These are phyloP conservation scores for Hibiscus trionum DNA, from an alignment of 345 rosid species.

Conservation along the genomic window DNA sequence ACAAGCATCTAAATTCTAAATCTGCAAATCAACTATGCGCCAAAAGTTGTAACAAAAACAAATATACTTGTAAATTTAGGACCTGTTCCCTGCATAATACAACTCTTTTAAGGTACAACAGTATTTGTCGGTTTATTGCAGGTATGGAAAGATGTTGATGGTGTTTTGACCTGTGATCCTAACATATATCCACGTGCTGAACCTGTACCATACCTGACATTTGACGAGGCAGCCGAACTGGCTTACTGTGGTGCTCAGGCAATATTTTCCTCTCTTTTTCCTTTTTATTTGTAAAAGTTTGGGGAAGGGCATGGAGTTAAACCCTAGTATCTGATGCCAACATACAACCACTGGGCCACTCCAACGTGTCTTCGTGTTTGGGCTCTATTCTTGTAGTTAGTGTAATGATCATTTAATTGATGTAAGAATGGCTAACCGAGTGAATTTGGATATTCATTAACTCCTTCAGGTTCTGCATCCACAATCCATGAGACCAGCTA, in stretches of 20 bases:
- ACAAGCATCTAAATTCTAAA: background rate
- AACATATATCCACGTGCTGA: conserved; percentile 62
- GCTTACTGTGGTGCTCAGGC: conserved; percentile 99
- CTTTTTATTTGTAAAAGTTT: too few species aligned
- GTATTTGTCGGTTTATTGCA: conserved; percentile 18
- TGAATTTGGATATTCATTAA: conserved; percentile 7
- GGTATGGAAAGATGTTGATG: conserved; percentile 99
- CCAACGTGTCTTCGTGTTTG: background rate
- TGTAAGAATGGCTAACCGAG: background rate
- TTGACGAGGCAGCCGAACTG: conserved; percentile 98
- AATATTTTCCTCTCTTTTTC: conserved; percentile 1
- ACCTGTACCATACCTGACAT: conserved; percentile 84
- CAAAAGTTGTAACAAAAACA: background rate
- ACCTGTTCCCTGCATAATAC: background rate
- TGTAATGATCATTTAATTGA: background rate
- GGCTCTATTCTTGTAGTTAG: background rate
- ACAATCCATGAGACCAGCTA: conserved; percentile 98
- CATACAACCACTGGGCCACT: too few species aligned
- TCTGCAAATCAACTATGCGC: background rate
- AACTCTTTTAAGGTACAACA: background rate
- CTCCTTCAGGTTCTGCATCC: conserved; percentile 83
- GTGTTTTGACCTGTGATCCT: conserved; percentile 98
- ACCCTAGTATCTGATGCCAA: too few species aligned
- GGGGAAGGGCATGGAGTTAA: too few species aligned
- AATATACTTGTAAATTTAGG: background rate